Conservation (phyloP, 495 filamentous ascomycete genomes). For the Neurospora sp. region DNA sequence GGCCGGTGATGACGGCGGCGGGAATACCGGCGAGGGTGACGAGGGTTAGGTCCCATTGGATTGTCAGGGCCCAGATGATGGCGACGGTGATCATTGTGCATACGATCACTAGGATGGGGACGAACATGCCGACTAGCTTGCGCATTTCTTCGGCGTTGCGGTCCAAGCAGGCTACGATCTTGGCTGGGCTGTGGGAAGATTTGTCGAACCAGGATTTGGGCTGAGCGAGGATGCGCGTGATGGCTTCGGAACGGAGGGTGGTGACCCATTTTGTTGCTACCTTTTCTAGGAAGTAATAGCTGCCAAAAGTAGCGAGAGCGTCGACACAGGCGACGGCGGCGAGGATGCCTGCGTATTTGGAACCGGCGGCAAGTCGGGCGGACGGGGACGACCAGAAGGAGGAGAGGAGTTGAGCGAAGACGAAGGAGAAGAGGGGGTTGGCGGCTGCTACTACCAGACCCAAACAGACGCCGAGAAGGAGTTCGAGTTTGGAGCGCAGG, state of each 20-base stretch:
- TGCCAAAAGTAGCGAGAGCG: conserved; percentile 49
- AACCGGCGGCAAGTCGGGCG: conserved; percentile 34
- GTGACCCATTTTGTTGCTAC: conserved; percentile 75
- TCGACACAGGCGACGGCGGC: conserved; percentile 60
- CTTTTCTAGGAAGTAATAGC: conserved; percentile 59
- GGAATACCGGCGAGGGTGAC: conserved; percentile 62
- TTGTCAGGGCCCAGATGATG: conserved; percentile 59
- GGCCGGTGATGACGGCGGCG: conserved; percentile 53
- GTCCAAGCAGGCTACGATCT: conserved; percentile 62
- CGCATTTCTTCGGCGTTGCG: conserved; percentile 82
- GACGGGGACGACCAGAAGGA: conserved; percentile 50
- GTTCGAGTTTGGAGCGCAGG: conserved; percentile 35
- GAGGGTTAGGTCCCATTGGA: conserved; percentile 75
- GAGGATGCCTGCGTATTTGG: conserved; percentile 59
- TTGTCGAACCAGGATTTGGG: conserved; percentile 78
- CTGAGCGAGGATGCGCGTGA: conserved; percentile 65
- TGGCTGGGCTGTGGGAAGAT: conserved; percentile 49
- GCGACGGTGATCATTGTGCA: conserved; percentile 53
- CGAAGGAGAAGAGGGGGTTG: conserved; percentile 68
- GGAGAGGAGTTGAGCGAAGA: conserved; percentile 62
- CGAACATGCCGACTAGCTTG: conserved; percentile 69
- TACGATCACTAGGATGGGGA: conserved; percentile 55
- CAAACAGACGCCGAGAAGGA: conserved; percentile 50
- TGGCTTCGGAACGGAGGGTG: conserved; percentile 52
- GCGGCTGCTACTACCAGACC: conserved; percentile 55